Percentiles rank a stretch among this genome's conserved stretches.
Conservation (phyloP, 1,284 basidiomycete genomes). For the Earliella scabrosa region DNA sequence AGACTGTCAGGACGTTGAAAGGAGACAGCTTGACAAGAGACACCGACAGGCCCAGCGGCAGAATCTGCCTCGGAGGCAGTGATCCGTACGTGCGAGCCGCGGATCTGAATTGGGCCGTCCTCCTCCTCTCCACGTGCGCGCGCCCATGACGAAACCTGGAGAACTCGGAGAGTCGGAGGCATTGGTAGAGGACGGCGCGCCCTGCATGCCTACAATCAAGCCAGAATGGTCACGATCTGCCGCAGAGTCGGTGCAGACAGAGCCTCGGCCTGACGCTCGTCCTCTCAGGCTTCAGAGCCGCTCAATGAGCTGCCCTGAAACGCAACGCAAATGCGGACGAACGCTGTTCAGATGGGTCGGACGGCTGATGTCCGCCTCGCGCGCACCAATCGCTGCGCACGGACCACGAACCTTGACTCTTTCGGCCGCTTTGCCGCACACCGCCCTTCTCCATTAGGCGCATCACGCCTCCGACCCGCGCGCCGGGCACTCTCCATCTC, state of each 20-base stretch:
- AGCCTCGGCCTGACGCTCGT: no score
- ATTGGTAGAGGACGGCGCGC: no score
- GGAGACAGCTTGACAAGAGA: no score
- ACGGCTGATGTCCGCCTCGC: not conserved
- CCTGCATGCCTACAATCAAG: slow-evolving; percentile 15
- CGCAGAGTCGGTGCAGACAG: not conserved
- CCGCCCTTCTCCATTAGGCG: slow-evolving; percentile 7
- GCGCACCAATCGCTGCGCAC: not conserved
- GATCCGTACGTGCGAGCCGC: not conserved
- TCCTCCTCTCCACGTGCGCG: not conserved
- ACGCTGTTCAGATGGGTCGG: not conserved
- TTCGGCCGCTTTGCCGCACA: not conserved
- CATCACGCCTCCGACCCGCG: slow-evolving; percentile 12
- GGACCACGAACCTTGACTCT: not conserved
- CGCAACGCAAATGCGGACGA: not conserved
- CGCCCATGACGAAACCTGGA: no score
- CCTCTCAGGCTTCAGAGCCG: not conserved
- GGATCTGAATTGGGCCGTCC: not conserved
- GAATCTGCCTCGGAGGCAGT: not conserved
- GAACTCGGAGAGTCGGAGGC: no score
- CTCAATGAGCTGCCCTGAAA: slow-evolving; percentile 6
- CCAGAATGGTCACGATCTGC: not conserved
- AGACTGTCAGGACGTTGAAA: no score
- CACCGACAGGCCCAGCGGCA: no score
- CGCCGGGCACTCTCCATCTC: not conserved